Conservation (phyloP, 208 protist genomes). For the Wallacemonas sp. region DNA sequence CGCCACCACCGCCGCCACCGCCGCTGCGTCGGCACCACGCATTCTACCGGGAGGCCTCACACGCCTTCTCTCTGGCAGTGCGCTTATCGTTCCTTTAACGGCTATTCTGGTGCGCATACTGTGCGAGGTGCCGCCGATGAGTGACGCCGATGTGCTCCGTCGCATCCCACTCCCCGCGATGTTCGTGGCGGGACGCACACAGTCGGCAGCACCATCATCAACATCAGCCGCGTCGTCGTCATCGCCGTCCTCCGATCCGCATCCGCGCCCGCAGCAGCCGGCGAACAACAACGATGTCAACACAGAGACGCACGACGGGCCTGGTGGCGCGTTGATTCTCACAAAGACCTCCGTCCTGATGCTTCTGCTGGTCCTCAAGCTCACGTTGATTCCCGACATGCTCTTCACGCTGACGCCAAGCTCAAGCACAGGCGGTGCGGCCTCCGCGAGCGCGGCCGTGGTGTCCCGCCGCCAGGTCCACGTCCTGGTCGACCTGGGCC, state of each 20-base stretch:
- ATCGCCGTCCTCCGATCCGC: too few species aligned
- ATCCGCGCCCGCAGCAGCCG: conserved; percentile 15
- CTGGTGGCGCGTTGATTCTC: too few species aligned
- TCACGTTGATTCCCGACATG: conserved; percentile 38
- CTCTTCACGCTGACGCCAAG: conserved; percentile 16
- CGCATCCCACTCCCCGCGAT: not conserved
- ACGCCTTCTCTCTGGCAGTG: conserved; percentile 51
- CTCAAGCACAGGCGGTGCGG: conserved; percentile 10
- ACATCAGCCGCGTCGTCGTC: too few species aligned
- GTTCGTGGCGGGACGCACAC: too few species aligned
- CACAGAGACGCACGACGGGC: too few species aligned
- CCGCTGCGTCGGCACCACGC: too few species aligned
- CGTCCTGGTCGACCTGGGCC: conserved; percentile 51
- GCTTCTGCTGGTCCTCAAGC: conserved; percentile 48
- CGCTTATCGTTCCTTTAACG: conserved; percentile 48
- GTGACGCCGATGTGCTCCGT: conserved; percentile 9
- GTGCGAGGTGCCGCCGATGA: conserved; percentile 44
- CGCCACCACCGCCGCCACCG: too few species aligned
- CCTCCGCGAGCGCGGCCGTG: not conserved
- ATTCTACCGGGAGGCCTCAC: not conserved
- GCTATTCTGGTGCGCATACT: conserved; percentile 44
- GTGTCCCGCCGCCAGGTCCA: conserved; percentile 37
- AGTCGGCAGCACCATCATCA: too few species aligned
- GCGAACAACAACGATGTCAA: conserved; percentile 25
- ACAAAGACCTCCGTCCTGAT: conserved; percentile 12